These are phyloP conservation scores for Zygosaccharomyces gambellarensis DNA, from an alignment of 805 yeast species.

Conservation along the genomic window DNA sequence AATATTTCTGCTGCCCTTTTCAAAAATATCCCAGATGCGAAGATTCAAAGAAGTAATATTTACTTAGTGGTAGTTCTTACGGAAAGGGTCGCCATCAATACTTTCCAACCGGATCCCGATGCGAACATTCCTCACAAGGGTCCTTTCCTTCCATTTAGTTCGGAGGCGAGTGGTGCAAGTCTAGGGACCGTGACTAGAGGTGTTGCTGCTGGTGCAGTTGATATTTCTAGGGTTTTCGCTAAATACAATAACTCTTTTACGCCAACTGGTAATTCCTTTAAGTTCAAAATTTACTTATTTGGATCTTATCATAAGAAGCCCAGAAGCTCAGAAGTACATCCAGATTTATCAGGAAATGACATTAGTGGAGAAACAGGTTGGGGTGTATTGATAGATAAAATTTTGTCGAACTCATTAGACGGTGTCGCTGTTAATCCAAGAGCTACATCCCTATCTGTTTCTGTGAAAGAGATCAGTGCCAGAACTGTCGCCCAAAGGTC, in stretches of 20 bases:
- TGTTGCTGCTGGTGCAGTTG: constrained; percentile 83
- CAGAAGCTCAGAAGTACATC: constrained; percentile 34
- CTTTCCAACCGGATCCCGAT: constrained; percentile 15
- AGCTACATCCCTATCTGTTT: constrained; percentile 63
- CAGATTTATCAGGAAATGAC: constrained; percentile 28
- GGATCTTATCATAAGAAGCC: constrained; percentile 52
- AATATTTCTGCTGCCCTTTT: constrained; percentile 76
- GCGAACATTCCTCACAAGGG: constrained; percentile 10
- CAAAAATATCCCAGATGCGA: constrained; percentile 60
- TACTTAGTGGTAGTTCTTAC: constrained; percentile 73
- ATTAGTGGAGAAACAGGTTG: constrained; percentile 57
- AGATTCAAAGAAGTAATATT: constrained; percentile 56
- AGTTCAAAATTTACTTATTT: constrained; percentile 64
- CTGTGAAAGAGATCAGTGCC: constrained; percentile 68
- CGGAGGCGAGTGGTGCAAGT: constrained; percentile 13
- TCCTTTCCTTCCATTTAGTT: constrained; percentile 24
- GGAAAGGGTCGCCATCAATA: constrained; percentile 46
- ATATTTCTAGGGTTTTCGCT: constrained; percentile 73
- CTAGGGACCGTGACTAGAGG: constrained; percentile 59
- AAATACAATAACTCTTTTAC: constrained; percentile 54
- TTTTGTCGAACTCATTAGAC: constrained; percentile 64
- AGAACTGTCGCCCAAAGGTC: constrained; percentile 38
- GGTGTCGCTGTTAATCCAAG: constrained; percentile 81
- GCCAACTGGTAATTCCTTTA: constrained; percentile 57
- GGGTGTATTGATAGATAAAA: constrained; percentile 81